Evolutionary conservation across 306 rosid genomes (phyloP).

Genomic region (Vigna unguiculata): DNA sequence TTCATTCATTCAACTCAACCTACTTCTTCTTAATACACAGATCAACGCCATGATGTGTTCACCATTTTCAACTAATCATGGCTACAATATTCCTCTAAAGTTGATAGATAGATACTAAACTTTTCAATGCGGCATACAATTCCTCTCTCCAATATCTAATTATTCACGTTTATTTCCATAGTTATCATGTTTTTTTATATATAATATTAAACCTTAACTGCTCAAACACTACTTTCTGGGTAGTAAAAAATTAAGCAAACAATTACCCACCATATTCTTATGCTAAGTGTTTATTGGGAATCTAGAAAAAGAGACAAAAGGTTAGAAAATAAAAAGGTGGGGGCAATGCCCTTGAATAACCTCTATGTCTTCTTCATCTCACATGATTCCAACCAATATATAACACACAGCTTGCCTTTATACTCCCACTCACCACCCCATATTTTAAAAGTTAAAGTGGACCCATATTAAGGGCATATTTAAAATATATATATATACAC

Average conservation of each 20-base stretch:
- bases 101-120: too few species aligned
- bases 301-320: constrained; percentile 45
- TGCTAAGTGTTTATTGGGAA: constrained; percentile 52
- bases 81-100: too few species aligned
- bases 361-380: constrained; percentile 45
- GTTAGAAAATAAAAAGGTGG: constrained; percentile 14
- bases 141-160: too few species aligned
- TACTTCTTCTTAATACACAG: too few species aligned
- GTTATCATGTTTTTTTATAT: not conserved
- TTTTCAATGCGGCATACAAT: too few species aligned
- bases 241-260: constrained; percentile 12
- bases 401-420: constrained; percentile 53
- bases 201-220: not conserved
- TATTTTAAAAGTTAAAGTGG: constrained; percentile 46
- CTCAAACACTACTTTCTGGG: not conserved
- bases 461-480: constrained; percentile 23
- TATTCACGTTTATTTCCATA: too few species aligned
- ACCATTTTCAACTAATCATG: too few species aligned
- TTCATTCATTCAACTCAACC: constrained; percentile 20
- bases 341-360: constrained; percentile 26
- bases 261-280: constrained; percentile 43
- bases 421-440: constrained; percentile 64
- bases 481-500: not conserved
- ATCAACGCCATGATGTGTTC: too few species aligned
- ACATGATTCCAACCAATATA: constrained; percentile 52